Percentiles rank a stretch among this genome's conserved stretches.
These are phyloP conservation scores for Luvunga scandens DNA, from an alignment of 345 rosid species.

Conservation along the genomic window DNA sequence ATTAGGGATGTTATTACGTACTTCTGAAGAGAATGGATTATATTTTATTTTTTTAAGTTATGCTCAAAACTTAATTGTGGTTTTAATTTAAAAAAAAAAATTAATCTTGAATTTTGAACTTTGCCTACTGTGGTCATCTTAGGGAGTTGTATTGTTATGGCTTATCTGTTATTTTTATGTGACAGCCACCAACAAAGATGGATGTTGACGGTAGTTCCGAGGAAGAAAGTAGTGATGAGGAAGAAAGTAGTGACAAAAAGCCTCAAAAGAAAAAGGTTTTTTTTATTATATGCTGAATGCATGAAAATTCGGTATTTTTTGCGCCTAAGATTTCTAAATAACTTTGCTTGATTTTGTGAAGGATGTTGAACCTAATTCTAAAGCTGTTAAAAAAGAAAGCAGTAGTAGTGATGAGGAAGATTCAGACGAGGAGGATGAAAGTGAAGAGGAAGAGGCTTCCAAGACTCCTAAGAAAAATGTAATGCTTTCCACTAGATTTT, in stretches of 20 bases:
- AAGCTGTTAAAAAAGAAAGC: constrained; percentile 40
- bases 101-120: too few species aligned
- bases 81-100: too few species aligned
- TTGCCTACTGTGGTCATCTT: background rate
- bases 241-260: constrained; percentile 46
- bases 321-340: background rate
- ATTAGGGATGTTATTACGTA: too few species aligned
- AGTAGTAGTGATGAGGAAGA: constrained; percentile 55
- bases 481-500: background rate
- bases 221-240: constrained; percentile 45
- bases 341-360: background rate
- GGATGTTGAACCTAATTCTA: constrained; percentile 20
- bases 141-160: background rate
- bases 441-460: constrained; percentile 48
- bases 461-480: constrained; percentile 55
- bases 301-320: background rate
- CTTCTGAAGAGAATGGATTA: too few species aligned
- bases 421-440: constrained; percentile 34
- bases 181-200: constrained; percentile 22
- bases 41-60: too few species aligned
- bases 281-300: background rate
- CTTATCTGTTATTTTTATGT: background rate
- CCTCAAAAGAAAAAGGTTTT: constrained; percentile 48
- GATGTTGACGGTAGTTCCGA: constrained; percentile 22
- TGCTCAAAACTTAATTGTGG: too few species aligned